Percentiles rank a stretch among this genome's conserved stretches.
These are phyloP conservation scores for Quercus phellos DNA, from an alignment of 331 rosid species.

Conservation along the genomic window DNA sequence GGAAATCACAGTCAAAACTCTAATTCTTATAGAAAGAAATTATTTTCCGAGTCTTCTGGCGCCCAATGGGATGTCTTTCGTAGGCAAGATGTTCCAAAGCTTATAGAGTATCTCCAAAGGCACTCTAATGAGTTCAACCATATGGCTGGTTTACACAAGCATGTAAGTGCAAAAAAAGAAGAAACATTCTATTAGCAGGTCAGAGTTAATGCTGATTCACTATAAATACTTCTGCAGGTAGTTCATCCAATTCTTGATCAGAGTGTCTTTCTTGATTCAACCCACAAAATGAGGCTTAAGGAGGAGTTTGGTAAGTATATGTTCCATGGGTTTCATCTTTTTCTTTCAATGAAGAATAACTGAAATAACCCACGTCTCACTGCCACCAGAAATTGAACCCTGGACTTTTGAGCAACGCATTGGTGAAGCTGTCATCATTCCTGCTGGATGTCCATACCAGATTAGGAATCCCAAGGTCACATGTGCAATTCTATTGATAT, in stretches of 20 bases:
- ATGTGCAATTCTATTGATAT: conserved; percentile 1
- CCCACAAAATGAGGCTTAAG: conserved; percentile 79
- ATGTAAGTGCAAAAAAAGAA: conserved; percentile 44
- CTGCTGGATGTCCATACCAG: conserved; percentile 98
- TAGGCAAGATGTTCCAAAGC: conserved; percentile 86
- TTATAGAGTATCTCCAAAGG: conserved; percentile 68
- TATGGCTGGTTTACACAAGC: conserved; percentile 36
- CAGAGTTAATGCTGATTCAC: conserved; percentile 10
- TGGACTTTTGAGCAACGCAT: conserved; percentile 90
- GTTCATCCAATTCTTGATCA: conserved; percentile 89
- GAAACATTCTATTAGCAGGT: background rate
- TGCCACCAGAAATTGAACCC: conserved; percentile 78
- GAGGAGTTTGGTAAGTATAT: conserved; percentile 73
- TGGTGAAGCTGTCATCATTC: conserved; percentile 97
- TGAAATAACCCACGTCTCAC: conserved; percentile 20
- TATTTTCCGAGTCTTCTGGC: conserved; percentile 28
- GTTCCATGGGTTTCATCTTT: conserved; percentile 4
- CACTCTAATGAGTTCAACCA: conserved; percentile 51
- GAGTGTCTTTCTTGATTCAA: conserved; percentile 63
- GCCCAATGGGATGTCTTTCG: conserved; percentile 94
- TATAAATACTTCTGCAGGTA: conserved; percentile 48
- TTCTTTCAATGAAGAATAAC: conserved; percentile 5
- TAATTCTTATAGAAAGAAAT: conserved; percentile 21
- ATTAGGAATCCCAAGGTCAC: conserved; percentile 81
- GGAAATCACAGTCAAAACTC: conserved; percentile 23